Evolutionary conservation across 306 rosid genomes (phyloP).

Genomic region (Cucurbita argyrosperma): DNA sequence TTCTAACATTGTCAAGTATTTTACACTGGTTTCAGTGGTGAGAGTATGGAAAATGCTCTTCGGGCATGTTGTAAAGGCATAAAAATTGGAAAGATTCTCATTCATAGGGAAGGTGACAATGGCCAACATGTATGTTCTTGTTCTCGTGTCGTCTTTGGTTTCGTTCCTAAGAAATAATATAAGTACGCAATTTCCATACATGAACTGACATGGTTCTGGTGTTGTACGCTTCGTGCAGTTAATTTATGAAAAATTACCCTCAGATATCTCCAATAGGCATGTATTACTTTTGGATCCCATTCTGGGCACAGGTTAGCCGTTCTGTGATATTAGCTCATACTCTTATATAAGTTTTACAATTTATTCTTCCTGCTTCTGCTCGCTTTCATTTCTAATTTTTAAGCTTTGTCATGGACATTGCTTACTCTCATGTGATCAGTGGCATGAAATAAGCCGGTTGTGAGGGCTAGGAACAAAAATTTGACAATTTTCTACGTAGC

Average conservation of each 20-base stretch:
- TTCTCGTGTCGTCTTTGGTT: neutral
- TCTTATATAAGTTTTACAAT: neutral
- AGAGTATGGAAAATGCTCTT: conserved; percentile 99
- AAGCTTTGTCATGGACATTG: neutral
- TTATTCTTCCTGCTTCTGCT: neutral
- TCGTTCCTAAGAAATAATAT: neutral
- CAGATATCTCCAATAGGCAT: conserved; percentile 91
- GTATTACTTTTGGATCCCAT: conserved; percentile 93
- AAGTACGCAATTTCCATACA: neutral
- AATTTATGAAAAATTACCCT: conserved; percentile 82
- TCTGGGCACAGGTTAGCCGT: conserved; percentile 78
- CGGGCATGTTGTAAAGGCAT: conserved; percentile 99
- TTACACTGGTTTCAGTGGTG: conserved; percentile 50
- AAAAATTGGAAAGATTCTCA: conserved; percentile 97
- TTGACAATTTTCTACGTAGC: neutral
- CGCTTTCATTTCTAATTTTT: neutral
- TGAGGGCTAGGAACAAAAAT: neutral
- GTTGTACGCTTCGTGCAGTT: conserved; percentile 39
- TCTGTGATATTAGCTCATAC: neutral
- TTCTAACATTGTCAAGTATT: neutral
- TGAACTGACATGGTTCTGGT: conserved; percentile 4
- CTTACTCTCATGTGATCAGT: neutral
- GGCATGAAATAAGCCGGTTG: neutral
- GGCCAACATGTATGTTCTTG: conserved; percentile 75
- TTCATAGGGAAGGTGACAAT: conserved; percentile 99